Evolutionary conservation across 306 rosid genomes (phyloP).

Genomic region (Cucurbita moschata): DNA sequence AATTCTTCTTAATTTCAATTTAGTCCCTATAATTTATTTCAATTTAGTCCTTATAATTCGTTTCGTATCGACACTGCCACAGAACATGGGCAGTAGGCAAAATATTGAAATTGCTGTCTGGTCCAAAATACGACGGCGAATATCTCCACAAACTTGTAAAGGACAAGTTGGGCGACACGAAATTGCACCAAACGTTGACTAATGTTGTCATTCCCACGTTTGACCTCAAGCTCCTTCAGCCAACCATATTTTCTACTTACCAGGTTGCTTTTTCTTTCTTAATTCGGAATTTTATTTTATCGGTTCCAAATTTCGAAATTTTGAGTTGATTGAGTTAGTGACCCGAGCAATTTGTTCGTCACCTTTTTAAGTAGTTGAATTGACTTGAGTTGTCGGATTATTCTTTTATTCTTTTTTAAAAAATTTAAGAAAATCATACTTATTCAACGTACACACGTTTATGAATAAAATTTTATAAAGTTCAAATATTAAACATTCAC

Average conservation of each 20-base stretch:
- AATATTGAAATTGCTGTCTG: background rate
- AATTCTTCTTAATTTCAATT: no score
- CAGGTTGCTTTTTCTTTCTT: background rate
- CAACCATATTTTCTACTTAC: constrained; percentile 23
- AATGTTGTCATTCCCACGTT: constrained; percentile 30
- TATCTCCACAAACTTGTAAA: constrained; percentile 19
- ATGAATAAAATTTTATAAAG: no score
- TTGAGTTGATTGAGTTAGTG: background rate
- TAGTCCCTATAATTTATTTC: no score
- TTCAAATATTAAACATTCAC: no score
- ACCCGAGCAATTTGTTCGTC: no score
- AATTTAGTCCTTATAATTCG: no score
- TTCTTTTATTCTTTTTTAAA: no score
- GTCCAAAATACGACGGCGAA: constrained; percentile 25
- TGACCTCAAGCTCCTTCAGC: constrained; percentile 25
- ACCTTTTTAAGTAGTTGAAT: no score
- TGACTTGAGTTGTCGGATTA: no score
- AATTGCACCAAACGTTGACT: constrained; percentile 18
- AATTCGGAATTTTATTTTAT: no score
- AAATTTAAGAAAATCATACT: no score
- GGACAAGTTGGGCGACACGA: constrained; percentile 18
- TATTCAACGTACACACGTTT: no score
- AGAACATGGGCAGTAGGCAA: background rate
- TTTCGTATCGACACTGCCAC: background rate
- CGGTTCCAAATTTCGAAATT: background rate